phyloP scores from a whole-genome alignment of 148 eudicot species.

The Vaccinium myrtillus region DNA sequence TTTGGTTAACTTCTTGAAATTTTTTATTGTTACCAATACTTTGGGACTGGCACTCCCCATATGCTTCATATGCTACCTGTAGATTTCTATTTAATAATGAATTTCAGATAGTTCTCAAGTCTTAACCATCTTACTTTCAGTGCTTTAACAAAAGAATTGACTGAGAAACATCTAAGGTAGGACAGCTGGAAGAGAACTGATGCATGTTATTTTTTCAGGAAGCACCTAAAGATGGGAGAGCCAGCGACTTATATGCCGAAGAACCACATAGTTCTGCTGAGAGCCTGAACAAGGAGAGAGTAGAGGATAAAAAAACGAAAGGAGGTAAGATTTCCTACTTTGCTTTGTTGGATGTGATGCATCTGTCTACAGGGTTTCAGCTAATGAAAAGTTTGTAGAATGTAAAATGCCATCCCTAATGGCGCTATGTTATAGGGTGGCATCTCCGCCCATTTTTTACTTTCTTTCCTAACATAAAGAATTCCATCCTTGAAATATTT shows the following conservation, averaged over 20 bases:
- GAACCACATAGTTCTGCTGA: background rate
- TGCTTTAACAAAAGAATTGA: background rate
- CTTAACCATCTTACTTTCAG: background rate
- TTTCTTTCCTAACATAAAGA: background rate
- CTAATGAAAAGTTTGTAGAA: background rate
- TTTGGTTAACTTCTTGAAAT: background rate
- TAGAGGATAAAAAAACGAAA: background rate
- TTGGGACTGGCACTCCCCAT: background rate
- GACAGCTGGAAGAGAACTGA: background rate
- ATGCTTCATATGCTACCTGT: background rate
- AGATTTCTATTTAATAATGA: background rate
- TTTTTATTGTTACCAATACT: background rate
- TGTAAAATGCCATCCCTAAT: background rate
- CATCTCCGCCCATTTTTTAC: background rate
- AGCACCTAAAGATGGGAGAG: background rate
- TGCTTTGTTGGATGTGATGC: background rate
- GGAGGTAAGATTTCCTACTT: constrained; percentile 6
- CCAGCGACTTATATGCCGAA: background rate
- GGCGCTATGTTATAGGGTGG: background rate
- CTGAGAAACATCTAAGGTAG: background rate
- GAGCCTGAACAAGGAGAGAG: background rate
- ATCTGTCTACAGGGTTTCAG: background rate
- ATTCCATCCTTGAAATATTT: background rate
- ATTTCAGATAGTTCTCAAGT: background rate
- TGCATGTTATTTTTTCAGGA: constrained; percentile 7